Conservation (phyloP, 176 grass and related monocot species). For the Avena atlantica region DNA sequence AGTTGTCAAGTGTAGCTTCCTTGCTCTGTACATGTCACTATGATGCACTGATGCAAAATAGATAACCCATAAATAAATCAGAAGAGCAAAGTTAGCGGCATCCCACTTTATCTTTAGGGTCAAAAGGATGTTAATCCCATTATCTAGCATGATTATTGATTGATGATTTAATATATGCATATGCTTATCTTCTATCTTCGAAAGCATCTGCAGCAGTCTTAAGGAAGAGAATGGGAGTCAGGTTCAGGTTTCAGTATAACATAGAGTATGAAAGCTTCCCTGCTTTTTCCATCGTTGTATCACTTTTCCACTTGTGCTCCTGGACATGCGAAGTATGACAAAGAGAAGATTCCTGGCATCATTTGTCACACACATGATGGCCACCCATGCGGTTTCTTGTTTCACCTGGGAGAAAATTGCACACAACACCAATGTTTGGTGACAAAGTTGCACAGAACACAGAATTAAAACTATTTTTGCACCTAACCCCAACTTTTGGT, state of each 20-base stretch:
- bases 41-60: neutral
- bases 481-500: too few species aligned
- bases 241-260: neutral
- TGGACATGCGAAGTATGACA: slow-evolving; percentile 37
- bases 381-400: neutral
- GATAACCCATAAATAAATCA: neutral
- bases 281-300: neutral
- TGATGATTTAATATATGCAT: slow-evolving; percentile 27
- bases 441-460: too few species aligned
- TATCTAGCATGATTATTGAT: slow-evolving; percentile 36
- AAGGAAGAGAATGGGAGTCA: neutral
- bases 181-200: neutral
- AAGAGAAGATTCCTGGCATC: slow-evolving; percentile 1
- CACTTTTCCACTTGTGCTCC: slow-evolving; percentile 16
- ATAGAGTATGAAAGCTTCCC: neutral
- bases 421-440: too few species aligned
- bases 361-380: neutral
- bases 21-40: neutral
- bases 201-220: slow-evolving; percentile 6
- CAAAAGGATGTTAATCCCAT: slow-evolving; percentile 32
- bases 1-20: neutral
- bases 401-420: too few species aligned
- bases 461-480: too few species aligned
- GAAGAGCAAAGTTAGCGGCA: neutral
- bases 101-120: neutral